Evolutionary conservation across 2,329 filamentous ascomycete genomes (phyloP), one percentile per base, ranked within the genome.

Genomic region (Diaporthe citrichinensis): DNA sequence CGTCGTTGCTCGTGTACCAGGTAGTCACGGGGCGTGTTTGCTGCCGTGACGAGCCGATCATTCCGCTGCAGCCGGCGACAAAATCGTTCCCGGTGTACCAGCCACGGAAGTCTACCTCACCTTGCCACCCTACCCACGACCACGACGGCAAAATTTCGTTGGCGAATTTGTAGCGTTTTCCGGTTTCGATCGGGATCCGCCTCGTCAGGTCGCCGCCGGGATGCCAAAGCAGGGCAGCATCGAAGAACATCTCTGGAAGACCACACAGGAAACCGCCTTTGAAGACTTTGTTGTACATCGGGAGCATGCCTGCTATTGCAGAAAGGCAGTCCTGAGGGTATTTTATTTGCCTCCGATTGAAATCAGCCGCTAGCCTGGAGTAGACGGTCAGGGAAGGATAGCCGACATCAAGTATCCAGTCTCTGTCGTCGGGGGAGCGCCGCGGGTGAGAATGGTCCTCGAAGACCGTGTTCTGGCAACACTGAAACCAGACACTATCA

Each of bases 221-320:
- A 20, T 61, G 20, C 78, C 78, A 79, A 14, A 74, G 31, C 20
- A 79, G 55, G 8, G 77, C 74, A 3, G 46, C 58, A 25, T 79
- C 76, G 69, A 79, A 79, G 28, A 73, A 78, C 49, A 76, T 74
- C 51, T 74, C 65, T 6, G 78, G 78, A n/a, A 79, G 71, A 14
- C 78, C 78, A 46, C n/a, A 78, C 17, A 78, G 39, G 31, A 79
- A 79, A n/a, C 78, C 78, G 4, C 74, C 78, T 12, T 46, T 46
- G 51, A 79, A 79, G 8, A 71, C 44, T 20, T 41, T 28, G 36
- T 71, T 74, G 15, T 77, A 51, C 2, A 62, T 31, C 15, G 55
- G 55, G 15, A 76, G 31, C 49, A 78, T 68, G 2, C 75, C 77
- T 28, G 57, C 12, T 17, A 78, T 72, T 0, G 75, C 76, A 20